Conservation (phyloP, 202 grass and related monocot genomes). For the Schoenoplectus triqueter region DNA sequence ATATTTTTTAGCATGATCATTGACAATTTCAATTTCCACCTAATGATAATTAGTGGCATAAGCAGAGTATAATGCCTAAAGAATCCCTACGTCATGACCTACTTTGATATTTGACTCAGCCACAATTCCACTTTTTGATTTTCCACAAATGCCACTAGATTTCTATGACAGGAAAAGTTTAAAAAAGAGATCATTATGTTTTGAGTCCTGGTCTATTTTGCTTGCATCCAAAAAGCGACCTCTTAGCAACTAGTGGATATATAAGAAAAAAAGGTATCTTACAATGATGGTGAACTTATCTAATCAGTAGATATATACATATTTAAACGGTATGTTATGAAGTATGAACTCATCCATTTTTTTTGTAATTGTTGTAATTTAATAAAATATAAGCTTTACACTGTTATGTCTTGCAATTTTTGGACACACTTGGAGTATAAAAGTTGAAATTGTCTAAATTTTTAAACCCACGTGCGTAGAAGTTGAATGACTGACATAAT, state of each 20-base stretch:
- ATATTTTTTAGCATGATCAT: not conserved
- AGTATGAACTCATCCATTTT: not conserved
- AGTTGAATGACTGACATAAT: no score
- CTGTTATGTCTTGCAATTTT: no score
- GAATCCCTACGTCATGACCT: slow-evolving; percentile 14
- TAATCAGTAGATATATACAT: not conserved
- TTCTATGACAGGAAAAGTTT: not conserved
- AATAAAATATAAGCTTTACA: not conserved
- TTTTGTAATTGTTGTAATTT: not conserved
- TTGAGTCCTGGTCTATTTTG: not conserved
- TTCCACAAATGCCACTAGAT: not conserved
- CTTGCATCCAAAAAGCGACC: slow-evolving; percentile 13
- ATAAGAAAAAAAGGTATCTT: not conserved
- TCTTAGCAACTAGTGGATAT: slow-evolving; percentile 29
- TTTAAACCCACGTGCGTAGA: no score
- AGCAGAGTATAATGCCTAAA: not conserved
- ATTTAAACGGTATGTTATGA: not conserved
- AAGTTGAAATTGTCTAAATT: no score
- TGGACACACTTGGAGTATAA: no score
- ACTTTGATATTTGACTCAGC: slow-evolving; percentile 20
- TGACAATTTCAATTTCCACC: slow-evolving; percentile 20
- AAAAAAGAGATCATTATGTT: not conserved
- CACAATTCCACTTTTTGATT: not conserved
- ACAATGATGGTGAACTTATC: slow-evolving; percentile 18
- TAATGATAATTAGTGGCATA: slow-evolving; percentile 19